Percentiles rank a stretch among this genome's conserved stretches.
Evolutionary conservation across 2,329 filamentous ascomycete species (phyloP).

Genomic region (Colletotrichum chlorophyti): DNA sequence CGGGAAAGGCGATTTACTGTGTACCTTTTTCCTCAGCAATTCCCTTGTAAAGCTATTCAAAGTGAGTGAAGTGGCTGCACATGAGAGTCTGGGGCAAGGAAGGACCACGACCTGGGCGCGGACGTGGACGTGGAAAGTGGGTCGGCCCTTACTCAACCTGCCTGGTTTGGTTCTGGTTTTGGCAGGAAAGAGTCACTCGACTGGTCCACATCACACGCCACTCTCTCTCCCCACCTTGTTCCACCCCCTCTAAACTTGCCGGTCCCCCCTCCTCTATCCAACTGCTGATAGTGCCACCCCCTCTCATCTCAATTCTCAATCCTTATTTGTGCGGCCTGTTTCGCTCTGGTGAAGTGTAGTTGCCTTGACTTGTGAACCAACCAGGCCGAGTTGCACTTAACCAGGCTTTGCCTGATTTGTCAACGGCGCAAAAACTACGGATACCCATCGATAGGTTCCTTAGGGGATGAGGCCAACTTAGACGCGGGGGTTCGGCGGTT

Average conservation of each 20-base stretch:
- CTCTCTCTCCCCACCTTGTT: neutral
- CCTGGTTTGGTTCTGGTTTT: conserved; percentile 10
- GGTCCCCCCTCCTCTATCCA: too few relatives aligned
- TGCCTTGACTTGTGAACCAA: conserved; percentile 14
- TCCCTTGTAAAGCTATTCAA: too few relatives aligned
- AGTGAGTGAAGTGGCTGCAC: too few relatives aligned
- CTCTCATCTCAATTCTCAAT: too few relatives aligned
- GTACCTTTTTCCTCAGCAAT: too few relatives aligned
- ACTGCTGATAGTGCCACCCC: neutral
- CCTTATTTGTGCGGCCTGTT: neutral
- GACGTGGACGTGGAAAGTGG: conserved; percentile 25
- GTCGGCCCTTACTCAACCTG: neutral
- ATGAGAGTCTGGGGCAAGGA: conserved; percentile 3
- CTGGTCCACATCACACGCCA: neutral
- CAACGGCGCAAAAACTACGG: too few relatives aligned
- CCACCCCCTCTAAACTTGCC: too few relatives aligned
- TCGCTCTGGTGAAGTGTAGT: neutral
- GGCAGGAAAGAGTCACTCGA: conserved; percentile 23
- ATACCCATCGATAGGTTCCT: too few relatives aligned
- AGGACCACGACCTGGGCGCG: conserved; percentile 6
- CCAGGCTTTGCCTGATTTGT: too few relatives aligned
- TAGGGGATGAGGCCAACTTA: too few relatives aligned
- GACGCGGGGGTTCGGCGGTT: too few relatives aligned
- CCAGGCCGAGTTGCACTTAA: conserved; percentile 25
- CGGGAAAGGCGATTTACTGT: too few relatives aligned